Conservation (phyloP, 306 rosid species). For the Vigna trinervia region DNA sequence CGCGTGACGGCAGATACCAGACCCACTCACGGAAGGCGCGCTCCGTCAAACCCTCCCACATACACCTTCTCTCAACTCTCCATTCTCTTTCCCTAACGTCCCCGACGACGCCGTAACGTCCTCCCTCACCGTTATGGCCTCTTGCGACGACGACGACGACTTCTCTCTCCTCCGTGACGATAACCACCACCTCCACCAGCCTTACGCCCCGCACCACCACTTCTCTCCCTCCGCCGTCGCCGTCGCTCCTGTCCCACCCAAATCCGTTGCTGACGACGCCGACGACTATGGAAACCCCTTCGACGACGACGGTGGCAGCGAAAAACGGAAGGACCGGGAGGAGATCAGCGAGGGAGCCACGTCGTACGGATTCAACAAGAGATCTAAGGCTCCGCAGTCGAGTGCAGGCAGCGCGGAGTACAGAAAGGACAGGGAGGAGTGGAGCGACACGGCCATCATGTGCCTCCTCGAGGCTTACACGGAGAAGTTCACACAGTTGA, state of each 20-base stretch:
- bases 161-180: conserved; percentile 89
- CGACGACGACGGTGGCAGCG: conserved; percentile 61
- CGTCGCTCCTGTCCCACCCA: conserved; percentile 48
- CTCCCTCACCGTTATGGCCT: conserved; percentile 62
- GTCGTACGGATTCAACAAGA: conserved; percentile 61
- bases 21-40: conserved; percentile 54
- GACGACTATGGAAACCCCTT: conserved; percentile 68
- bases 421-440: conserved; percentile 94
- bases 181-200: conserved; percentile 60
- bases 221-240: conserved; percentile 50
- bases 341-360: conserved; percentile 67
- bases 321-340: conserved; percentile 74
- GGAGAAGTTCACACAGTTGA: conserved; percentile 92
- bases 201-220: conserved; percentile 68
- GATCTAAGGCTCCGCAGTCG: conserved; percentile 52
- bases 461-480: conserved; percentile 87
- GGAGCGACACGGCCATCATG: conserved; percentile 93
- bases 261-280: conserved; percentile 52
- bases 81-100: conserved; percentile 65
- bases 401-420: conserved; percentile 59
- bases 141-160: conserved; percentile 93
- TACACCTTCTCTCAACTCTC: conserved; percentile 39
- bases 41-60: conserved; percentile 67
- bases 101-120: conserved; percentile 73
- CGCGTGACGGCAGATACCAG: conserved; percentile 62